These are phyloP conservation scores for Yamadazyma endophytica DNA, from an alignment of 805 yeast genomes.

Conservation along the genomic window DNA sequence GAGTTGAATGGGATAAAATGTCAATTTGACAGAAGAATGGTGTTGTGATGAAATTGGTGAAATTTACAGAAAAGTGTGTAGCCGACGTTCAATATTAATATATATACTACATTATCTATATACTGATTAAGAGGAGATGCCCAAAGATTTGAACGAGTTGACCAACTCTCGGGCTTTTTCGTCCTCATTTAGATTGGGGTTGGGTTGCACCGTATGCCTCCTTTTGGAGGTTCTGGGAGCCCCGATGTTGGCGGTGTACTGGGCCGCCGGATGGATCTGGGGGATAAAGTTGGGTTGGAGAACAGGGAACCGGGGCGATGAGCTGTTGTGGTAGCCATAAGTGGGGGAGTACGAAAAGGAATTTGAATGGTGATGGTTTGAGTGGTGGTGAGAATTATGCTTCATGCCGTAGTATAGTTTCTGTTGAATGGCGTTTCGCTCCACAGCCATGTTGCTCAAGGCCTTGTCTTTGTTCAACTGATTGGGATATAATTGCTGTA, in stretches of 20 bases:
- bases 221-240: slow-evolving; percentile 6
- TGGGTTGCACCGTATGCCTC: slow-evolving; percentile 1
- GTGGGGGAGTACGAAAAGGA: slow-evolving; percentile 1
- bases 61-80: too few species aligned
- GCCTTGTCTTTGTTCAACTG: slow-evolving; percentile 7
- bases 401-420: slow-evolving; percentile 22
- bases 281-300: slow-evolving; percentile 11
- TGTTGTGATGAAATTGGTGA: too few species aligned
- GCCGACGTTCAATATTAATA: too few species aligned
- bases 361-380: background rate
- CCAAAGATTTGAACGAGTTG: slow-evolving; percentile 16
- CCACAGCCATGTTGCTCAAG: slow-evolving; percentile 25
- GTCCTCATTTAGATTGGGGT: slow-evolving; percentile 17
- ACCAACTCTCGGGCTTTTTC: slow-evolving; percentile 28
- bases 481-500: slow-evolving; percentile 17
- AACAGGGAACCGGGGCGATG: slow-evolving; percentile 2
- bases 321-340: background rate
- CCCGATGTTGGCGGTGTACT: slow-evolving; percentile 9
- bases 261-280: slow-evolving; percentile 11
- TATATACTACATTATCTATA: too few species aligned
- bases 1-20: too few species aligned
- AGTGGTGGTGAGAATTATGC: background rate
- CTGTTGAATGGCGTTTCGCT: slow-evolving; percentile 28
- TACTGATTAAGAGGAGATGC: slow-evolving; percentile 7
- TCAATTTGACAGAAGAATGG: too few species aligned